These are phyloP conservation scores for Exophiala mesophila DNA, from an alignment of 2,329 filamentous ascomycete species.

Conservation along the genomic window DNA sequence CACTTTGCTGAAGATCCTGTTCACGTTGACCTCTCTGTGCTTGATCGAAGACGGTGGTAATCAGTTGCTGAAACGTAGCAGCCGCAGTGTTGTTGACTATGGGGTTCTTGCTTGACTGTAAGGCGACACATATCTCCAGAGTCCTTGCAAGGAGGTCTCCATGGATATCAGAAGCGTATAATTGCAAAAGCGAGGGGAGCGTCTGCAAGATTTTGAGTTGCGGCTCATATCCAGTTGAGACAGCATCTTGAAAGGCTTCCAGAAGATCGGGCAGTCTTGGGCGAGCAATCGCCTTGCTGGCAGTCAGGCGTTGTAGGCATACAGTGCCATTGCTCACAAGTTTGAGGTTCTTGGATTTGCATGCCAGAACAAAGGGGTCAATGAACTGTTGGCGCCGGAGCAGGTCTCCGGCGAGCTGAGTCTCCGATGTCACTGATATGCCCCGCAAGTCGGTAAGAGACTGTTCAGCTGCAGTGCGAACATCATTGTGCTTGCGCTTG, in stretches of 20 bases:
- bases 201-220: slow-evolving; percentile 95
- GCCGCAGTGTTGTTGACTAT: slow-evolving; percentile 94
- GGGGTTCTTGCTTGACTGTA: slow-evolving; percentile 86
- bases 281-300: slow-evolving; percentile 72
- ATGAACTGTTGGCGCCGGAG: slow-evolving; percentile 76
- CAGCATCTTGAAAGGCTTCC: slow-evolving; percentile 79
- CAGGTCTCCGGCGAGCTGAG: slow-evolving; percentile 73
- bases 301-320: slow-evolving; percentile 82
- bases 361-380: slow-evolving; percentile 90
- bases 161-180: slow-evolving; percentile 76
- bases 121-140: slow-evolving; percentile 82
- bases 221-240: slow-evolving; percentile 70
- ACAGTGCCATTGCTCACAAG: slow-evolving; percentile 83
- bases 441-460: slow-evolving; percentile 83
- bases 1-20: not conserved
- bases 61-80: slow-evolving; percentile 90
- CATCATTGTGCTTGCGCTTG: slow-evolving; percentile 86
- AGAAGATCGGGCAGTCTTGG: slow-evolving; percentile 79
- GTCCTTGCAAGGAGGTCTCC: slow-evolving; percentile 76
- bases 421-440: slow-evolving; percentile 68
- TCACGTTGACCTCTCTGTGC: slow-evolving; percentile 41
- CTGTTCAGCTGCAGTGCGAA: slow-evolving; percentile 86
- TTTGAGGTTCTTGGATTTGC: slow-evolving; percentile 81
- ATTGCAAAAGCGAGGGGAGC: slow-evolving; percentile 80
- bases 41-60: slow-evolving; percentile 90